These are phyloP conservation scores for Dactylellina parvicollis DNA, from an alignment of 2,329 filamentous ascomycete species.

Conservation along the genomic window DNA sequence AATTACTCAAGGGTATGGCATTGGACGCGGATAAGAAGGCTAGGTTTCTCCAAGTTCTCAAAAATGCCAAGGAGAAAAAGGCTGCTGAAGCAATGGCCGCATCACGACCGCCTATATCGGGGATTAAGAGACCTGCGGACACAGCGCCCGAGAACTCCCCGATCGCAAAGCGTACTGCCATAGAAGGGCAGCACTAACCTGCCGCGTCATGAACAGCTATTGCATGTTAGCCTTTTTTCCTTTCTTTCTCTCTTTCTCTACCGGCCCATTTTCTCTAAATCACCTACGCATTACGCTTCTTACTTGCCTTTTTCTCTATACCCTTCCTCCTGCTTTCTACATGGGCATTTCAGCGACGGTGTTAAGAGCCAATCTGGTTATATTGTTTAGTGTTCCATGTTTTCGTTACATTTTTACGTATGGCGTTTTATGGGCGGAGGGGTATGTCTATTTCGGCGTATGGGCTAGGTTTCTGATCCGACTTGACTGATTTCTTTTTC, in stretches of 20 bases:
- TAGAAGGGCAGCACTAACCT: constrained; percentile 38
- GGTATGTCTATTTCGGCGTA: constrained; percentile 18
- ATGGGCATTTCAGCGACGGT: constrained; percentile 45
- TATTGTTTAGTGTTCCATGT: not conserved
- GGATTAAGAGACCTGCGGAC: constrained; percentile 36
- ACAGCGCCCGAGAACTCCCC: constrained; percentile 9
- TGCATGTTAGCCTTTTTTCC: not conserved
- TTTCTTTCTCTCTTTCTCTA: not conserved
- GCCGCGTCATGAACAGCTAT: not conserved
- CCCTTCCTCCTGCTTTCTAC: constrained; percentile 2
- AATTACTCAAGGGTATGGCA: constrained; percentile 20
- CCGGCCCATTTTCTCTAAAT: not conserved
- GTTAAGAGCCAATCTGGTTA: constrained; percentile 23
- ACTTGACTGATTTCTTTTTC: constrained; percentile 2
- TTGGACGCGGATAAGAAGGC: constrained; percentile 22
- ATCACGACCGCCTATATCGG: constrained; percentile 7
- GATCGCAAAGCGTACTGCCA: constrained; percentile 25
- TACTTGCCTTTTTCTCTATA: constrained; percentile 6
- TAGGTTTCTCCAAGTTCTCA: constrained; percentile 37
- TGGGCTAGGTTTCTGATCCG: not conserved
- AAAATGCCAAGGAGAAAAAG: constrained; percentile 49
- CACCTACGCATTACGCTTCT: not conserved
- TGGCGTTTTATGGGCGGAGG: constrained; percentile 19
- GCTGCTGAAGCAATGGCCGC: constrained; percentile 33
- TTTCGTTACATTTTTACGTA: constrained; percentile 3